Evolutionary conservation across 2,329 filamentous ascomycete species (phyloP), one percentile per base, ranked within the genome.

Genomic region (Phoma sp.): DNA sequence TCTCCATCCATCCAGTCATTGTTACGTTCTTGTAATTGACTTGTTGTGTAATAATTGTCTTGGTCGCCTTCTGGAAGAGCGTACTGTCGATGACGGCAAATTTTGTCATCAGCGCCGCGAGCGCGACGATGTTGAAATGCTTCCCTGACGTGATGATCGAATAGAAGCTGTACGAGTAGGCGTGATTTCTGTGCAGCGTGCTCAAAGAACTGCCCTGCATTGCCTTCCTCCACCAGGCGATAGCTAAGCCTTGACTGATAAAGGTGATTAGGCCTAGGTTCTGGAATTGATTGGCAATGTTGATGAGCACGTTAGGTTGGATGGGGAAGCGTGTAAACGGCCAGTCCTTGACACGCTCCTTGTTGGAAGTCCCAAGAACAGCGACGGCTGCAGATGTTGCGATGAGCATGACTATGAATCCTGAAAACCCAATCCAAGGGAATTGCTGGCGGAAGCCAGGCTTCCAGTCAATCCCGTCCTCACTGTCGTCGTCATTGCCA

Each of bases 171-270:
- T 65, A 62, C 1, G 63, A 66, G 37, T 64, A 67, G 35, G 63
- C 65, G 30, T 67, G 63, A 33, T 66, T 62, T 3, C 57, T 47
- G 40, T 67, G 65, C 13, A 67, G 22, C 9, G 53, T 55, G 10
- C 52, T 48, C 11, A 67, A 40, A 7, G 61, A 64, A 47, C 60
- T 64, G 44, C 63, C 65, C 27, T 54, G 49, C 32, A 66, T 40
- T 29, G 60, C 65, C 38, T 62, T 67, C 35, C 65, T 49, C 65
- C 65, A 67, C 65, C 63, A 67, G 4, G 63, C 63, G 13, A 67
- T 65, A n/a, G 63, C 63, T 14, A 67, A 44, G 18, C 63, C 65
- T 41, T 66, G 65, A 22, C 39, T 61, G 23, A 67, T 57, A 44
- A 66, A 38, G 3, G 63, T 66, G 23, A 67, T 57, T 4, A 67